Evolutionary conservation across 371 early-diverging fungal genomes (phyloP).

Genomic region (Mucor piriformis): DNA sequence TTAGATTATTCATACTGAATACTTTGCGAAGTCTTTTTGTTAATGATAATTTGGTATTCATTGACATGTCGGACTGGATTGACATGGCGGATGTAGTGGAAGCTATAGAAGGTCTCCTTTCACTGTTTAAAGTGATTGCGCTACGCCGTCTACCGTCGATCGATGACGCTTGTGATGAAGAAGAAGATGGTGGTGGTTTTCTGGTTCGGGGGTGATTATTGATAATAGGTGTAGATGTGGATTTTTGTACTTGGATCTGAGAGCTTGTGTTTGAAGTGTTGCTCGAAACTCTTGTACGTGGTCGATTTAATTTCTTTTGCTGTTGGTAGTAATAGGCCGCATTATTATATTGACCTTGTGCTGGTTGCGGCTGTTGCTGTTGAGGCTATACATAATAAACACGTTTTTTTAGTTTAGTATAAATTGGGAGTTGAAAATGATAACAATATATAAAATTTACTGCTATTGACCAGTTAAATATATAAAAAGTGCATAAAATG

Average conservation of each 20-base stretch:
- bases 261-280: slow-evolving; percentile 8
- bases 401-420: slow-evolving; percentile 16
- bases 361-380: slow-evolving; percentile 3
- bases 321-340: slow-evolving; percentile 13
- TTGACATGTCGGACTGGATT: slow-evolving; percentile 34
- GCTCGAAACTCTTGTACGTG: slow-evolving; percentile 18
- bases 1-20: slow-evolving; percentile 50
- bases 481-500: slow-evolving; percentile 26
- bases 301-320: slow-evolving; percentile 8
- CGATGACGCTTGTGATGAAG: slow-evolving; percentile 1
- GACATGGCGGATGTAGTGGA: slow-evolving; percentile 39
- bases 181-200: slow-evolving; percentile 14
- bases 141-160: slow-evolving; percentile 13
- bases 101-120: slow-evolving; percentile 21
- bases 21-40: slow-evolving; percentile 53
- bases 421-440: not conserved
- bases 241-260: slow-evolving; percentile 33
- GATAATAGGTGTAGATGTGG: slow-evolving; percentile 30
- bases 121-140: slow-evolving; percentile 4
- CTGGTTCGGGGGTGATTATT: not conserved
- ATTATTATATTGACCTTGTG: not conserved
- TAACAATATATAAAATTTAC: not conserved
- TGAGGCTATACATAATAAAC: slow-evolving; percentile 14
- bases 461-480: slow-evolving; percentile 8
- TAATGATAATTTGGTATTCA: slow-evolving; percentile 42